These are phyloP conservation scores for Penicillium sp. DNA, from an alignment of 2,329 filamentous ascomycete genomes.

Conservation along the genomic window DNA sequence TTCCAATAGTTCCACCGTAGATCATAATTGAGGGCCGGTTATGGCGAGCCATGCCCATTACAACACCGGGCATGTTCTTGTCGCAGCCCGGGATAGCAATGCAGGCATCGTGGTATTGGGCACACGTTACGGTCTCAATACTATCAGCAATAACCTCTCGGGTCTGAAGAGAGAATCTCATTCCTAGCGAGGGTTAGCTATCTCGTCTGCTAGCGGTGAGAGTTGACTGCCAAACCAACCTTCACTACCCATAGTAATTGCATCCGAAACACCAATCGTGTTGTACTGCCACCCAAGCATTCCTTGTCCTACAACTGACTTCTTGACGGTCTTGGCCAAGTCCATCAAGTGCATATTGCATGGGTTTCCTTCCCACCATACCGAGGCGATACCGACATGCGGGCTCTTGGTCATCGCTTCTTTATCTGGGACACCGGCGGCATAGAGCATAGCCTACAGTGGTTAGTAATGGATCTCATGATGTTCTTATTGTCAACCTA, in stretches of 20 bases:
- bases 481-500: constrained; percentile 28
- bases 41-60: constrained; percentile 83
- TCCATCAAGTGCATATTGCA: constrained; percentile 78
- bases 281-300: constrained; percentile 96
- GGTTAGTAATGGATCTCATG: constrained; percentile 1
- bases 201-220: constrained; percentile 10
- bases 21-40: constrained; percentile 92
- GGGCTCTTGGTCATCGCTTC: constrained; percentile 82
- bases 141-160: constrained; percentile 89
- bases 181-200: constrained; percentile 49
- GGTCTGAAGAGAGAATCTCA: constrained; percentile 85
- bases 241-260: constrained; percentile 90
- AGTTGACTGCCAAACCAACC: constrained; percentile 43
- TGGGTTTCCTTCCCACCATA: constrained; percentile 97
- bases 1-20: constrained; percentile 83
- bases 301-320: constrained; percentile 65
- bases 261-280: constrained; percentile 80
- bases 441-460: constrained; percentile 80
- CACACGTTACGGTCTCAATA: constrained; percentile 86
- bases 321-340: constrained; percentile 79
- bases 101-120: constrained; percentile 85
- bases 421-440: constrained; percentile 73
- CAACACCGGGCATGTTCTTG: constrained; percentile 92
- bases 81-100: constrained; percentile 90
- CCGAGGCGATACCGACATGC: constrained; percentile 80